A percentile compares a stretch with the other conserved stretches of the same genome.
phyloP scores from a whole-genome alignment of 2,329 filamentous ascomycete genomes.

The Macrophomina pseudophaseolina region DNA sequence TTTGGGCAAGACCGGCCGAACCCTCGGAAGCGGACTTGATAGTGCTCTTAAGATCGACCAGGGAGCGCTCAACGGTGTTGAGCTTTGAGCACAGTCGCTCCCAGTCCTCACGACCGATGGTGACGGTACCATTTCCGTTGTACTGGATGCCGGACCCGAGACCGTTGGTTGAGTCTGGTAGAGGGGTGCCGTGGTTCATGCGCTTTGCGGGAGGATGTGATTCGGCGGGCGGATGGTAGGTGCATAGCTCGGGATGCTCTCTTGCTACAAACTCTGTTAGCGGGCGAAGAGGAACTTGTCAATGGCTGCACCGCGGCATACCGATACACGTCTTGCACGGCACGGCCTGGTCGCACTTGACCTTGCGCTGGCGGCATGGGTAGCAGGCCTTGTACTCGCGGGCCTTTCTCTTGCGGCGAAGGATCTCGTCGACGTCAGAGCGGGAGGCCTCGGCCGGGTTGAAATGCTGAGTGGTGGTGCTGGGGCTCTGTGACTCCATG shows the following conservation, averaged over 20 bases:
- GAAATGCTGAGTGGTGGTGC: slow-evolving; percentile 15
- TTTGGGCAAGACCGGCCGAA: slow-evolving; percentile 31
- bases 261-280: slow-evolving; percentile 32
- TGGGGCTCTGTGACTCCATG: slow-evolving; percentile 27
- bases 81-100: slow-evolving; percentile 56
- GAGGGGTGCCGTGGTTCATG: slow-evolving; percentile 29
- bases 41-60: slow-evolving; percentile 50
- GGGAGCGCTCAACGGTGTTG: slow-evolving; percentile 53
- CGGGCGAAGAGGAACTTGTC: background rate
- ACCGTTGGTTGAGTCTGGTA: slow-evolving; percentile 12
- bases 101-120: slow-evolving; percentile 51
- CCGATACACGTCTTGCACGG: slow-evolving; percentile 58
- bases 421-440: slow-evolving; percentile 55
- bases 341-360: slow-evolving; percentile 54
- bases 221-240: slow-evolving; percentile 48
- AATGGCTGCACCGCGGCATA: slow-evolving; percentile 13
- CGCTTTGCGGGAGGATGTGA: slow-evolving; percentile 48
- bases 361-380: slow-evolving; percentile 54
- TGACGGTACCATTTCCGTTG: slow-evolving; percentile 46
- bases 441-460: slow-evolving; percentile 41
- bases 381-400: slow-evolving; percentile 57
- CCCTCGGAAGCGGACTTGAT: slow-evolving; percentile 44
- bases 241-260: slow-evolving; percentile 58
- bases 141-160: slow-evolving; percentile 22
- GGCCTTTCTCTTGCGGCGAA: slow-evolving; percentile 57